Conservation (phyloP, 2,329 filamentous ascomycete genomes). For the Pseudopyricularia javanii region DNA sequence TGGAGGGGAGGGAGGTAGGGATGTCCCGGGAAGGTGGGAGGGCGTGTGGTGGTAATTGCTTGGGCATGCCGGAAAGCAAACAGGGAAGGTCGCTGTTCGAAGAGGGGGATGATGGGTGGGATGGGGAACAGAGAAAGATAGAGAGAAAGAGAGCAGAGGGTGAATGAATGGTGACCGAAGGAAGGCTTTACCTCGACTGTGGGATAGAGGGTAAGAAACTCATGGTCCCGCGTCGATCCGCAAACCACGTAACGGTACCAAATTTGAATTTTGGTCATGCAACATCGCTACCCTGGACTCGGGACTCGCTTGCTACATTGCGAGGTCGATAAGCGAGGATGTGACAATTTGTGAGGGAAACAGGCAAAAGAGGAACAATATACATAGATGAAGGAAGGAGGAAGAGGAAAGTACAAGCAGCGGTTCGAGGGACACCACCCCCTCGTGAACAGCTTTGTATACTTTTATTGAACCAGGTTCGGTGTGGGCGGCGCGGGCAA, state of each 20-base stretch:
- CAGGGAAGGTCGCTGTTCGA: too few relatives aligned
- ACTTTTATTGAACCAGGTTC: background rate
- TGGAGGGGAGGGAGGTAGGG: too few relatives aligned
- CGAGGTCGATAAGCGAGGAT: background rate
- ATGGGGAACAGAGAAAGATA: too few relatives aligned
- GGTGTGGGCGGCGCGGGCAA: background rate
- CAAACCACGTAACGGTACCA: background rate
- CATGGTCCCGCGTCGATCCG: background rate
- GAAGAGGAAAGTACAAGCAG: background rate
- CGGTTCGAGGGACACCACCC: background rate
- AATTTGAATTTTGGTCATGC: background rate
- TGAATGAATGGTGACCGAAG: background rate
- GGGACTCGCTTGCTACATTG: background rate
- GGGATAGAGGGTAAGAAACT: background rate
- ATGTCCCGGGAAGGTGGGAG: too few relatives aligned
- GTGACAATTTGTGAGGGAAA: background rate
- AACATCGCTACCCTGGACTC: background rate
- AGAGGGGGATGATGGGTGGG: too few relatives aligned
- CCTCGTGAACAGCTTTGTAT: background rate
- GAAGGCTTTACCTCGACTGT: background rate
- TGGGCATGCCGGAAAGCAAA: too few relatives aligned
- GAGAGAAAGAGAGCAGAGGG: background rate
- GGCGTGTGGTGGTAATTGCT: too few relatives aligned
- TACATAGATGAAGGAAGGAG: slow-evolving; percentile 1
- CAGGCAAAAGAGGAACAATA: background rate